phyloP scores from a whole-genome alignment of 768 basidiomycete genomes.

The Boletus rufocinnamomeus region DNA sequence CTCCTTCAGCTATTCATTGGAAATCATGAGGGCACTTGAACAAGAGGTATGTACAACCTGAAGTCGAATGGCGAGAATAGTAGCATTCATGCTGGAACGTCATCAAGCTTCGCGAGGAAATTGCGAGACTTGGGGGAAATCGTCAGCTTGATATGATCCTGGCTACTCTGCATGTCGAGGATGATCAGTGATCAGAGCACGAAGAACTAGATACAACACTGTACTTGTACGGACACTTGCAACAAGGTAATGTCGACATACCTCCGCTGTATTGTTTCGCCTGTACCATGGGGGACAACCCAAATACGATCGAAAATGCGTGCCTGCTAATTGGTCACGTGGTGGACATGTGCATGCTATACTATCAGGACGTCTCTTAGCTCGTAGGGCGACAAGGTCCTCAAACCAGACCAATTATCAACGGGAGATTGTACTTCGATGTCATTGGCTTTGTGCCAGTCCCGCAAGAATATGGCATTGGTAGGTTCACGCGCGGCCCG shows the following conservation, averaged over 20 bases:
- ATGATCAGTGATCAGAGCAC: conserved; percentile 1
- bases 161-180: conserved; percentile 49
- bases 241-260: not conserved
- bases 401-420: not conserved
- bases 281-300: not conserved
- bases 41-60: conserved; percentile 40
- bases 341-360: too few relatives aligned
- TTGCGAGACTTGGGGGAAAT: conserved; percentile 79
- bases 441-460: not conserved
- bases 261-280: not conserved
- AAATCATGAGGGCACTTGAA: conserved; percentile 68
- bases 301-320: not conserved
- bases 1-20: conserved; percentile 84
- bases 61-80: not conserved
- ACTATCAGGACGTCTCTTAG: too few relatives aligned
- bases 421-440: not conserved
- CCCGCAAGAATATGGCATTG: not conserved
- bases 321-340: not conserved
- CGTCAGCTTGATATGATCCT: conserved; percentile 56
- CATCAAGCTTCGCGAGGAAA: conserved; percentile 56
- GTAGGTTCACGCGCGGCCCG: not conserved
- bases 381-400: not conserved
- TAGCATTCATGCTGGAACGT: not conserved
- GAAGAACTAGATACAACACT: not conserved
- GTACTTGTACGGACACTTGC: too few relatives aligned